Evolutionary conservation across 2,329 filamentous ascomycete species (phyloP).

Genomic region (Penicillium vulpinum): DNA sequence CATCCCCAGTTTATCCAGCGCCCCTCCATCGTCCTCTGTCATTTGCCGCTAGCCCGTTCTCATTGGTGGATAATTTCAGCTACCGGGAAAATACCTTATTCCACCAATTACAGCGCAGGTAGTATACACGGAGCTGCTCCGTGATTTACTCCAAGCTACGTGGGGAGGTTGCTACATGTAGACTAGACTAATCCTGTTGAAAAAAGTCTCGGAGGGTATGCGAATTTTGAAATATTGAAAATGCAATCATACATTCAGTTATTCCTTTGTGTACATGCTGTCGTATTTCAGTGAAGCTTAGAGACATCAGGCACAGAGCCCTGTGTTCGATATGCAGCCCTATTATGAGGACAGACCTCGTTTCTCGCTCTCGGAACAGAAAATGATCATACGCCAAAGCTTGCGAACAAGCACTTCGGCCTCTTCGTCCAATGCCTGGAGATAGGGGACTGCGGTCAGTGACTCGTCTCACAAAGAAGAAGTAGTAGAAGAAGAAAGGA

Average conservation of each 20-base stretch:
- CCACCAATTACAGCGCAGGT: conserved; percentile 23
- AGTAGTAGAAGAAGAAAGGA: conserved; percentile 2
- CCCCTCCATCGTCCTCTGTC: conserved; percentile 14
- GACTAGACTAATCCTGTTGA: not conserved
- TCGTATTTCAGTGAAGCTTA: not conserved
- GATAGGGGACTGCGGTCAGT: conserved; percentile 34
- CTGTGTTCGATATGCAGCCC: not conserved
- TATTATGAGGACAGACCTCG: conserved; percentile 71
- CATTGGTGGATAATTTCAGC: conserved; percentile 26
- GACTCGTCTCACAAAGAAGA: not conserved
- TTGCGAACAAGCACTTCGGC: conserved; percentile 93
- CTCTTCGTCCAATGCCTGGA: conserved; percentile 85
- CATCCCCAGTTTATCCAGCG: conserved; percentile 14
- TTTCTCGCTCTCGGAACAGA: conserved; percentile 94
- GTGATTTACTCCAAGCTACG: conserved; percentile 8
- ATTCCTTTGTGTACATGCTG: not conserved
- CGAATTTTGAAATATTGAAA: no score
- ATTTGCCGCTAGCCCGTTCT: not conserved
- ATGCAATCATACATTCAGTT: not conserved
- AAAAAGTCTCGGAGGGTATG: not conserved
- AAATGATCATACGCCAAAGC: conserved; percentile 97
- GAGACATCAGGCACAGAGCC: not conserved
- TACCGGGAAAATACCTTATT: conserved; percentile 18
- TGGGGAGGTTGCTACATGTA: conserved; percentile 2
- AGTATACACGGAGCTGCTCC: conserved; percentile 21